These are phyloP conservation scores for Magnolia sinica DNA, from an alignment of 164 flowering plant genomes.

Conservation along the genomic window DNA sequence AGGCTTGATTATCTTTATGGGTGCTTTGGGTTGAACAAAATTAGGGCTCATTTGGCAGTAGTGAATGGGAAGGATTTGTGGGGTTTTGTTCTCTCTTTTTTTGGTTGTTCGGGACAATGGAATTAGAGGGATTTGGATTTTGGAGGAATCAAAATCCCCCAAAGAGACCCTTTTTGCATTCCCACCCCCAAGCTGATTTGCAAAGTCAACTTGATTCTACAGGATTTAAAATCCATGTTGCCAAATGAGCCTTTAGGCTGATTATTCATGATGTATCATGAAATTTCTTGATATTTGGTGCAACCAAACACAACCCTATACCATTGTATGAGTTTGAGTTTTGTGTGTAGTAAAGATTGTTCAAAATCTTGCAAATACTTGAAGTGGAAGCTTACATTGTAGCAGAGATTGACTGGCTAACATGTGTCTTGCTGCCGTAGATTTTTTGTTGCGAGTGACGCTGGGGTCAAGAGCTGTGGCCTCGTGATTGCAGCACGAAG, in stretches of 20 bases:
- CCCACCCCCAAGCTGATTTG: not conserved
- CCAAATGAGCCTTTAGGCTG: not conserved
- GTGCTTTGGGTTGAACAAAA: too few species aligned
- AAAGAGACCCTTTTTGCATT: not conserved
- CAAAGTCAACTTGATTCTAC: not conserved
- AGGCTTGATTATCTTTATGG: too few species aligned
- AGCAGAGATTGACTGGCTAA: not conserved
- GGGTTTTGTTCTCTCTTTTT: too few species aligned
- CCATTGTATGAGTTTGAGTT: not conserved
- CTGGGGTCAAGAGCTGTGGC: not conserved
- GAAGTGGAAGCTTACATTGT: not conserved
- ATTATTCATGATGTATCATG: not conserved
- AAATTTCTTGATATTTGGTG: not conserved
- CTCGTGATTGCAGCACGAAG: not conserved
- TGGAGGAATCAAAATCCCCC: too few species aligned
- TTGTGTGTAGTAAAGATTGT: not conserved
- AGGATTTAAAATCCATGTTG: not conserved
- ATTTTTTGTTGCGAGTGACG: not conserved
- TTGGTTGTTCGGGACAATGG: too few species aligned
- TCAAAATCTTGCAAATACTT: not conserved
- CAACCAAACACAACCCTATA: not conserved
- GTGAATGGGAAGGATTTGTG: too few species aligned
- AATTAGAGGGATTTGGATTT: too few species aligned
- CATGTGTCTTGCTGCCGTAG: not conserved
- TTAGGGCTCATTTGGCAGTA: too few species aligned